Evolutionary conservation across 2,329 filamentous ascomycete species (phyloP), one percentile per base, ranked within the genome.

Genomic region (Aureobasidium sp.): DNA sequence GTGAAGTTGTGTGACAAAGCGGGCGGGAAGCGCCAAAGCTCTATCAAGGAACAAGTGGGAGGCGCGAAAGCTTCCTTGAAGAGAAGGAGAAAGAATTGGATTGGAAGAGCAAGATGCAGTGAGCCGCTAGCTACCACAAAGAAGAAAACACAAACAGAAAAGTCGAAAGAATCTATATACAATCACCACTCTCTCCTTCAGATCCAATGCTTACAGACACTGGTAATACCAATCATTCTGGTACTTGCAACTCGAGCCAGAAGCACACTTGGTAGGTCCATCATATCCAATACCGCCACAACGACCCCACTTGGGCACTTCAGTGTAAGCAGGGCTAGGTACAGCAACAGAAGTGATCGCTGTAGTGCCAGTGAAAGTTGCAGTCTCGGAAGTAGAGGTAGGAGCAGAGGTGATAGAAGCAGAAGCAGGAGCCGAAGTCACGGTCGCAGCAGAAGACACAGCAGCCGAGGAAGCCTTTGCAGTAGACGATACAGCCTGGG

Each of bases 201-300:
- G 9, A 34, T 34, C 32, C 32, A 8, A 8, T 34, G 32, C 32
- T 34, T 44, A 44, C 41, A 52, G 17, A 67, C 73, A 75, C 68
- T 75, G 73, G 34, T 66, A 72, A 64, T 76, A 76, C 63, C 70
- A 76, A n/a, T 65, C 63, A 67, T 73, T 76, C 64, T 65, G 60
- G 48, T 65, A 65, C 32, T 69, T 71, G 68, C 75, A 77, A 32
- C 64, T 70, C 50, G 66, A 71, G 23, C 70, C 70, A 17, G 66
- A 64, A 6, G 66, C 69, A 67, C 74, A 76, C 8, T 63, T 62
- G 23, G 70, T 73, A 26, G 70, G 62, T 47, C 73, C 74, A n/a
- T 63, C 69, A 55, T 67, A 74, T 20, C 69, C 69, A 27, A 64
- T 64, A 34, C 73, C 74, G 32, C 74, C 73, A 64, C 74, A 76